phyloP scores from a whole-genome alignment of 2,329 filamentous ascomycete genomes.

The Pseudogymnoascus sp. region DNA sequence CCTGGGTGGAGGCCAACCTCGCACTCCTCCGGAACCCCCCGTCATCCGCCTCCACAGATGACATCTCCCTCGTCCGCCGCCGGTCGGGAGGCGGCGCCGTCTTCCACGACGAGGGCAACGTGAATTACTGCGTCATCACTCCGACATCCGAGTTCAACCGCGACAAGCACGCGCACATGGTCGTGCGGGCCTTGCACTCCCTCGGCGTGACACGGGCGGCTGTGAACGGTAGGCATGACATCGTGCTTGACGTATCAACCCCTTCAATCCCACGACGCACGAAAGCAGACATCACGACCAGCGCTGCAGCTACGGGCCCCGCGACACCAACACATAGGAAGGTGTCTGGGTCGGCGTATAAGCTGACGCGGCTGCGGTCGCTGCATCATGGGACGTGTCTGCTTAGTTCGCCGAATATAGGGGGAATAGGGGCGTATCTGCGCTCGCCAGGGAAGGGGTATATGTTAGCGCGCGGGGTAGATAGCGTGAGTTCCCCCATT shows the following conservation, averaged over 20 bases:
- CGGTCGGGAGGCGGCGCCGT: constrained; percentile 86
- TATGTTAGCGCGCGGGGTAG: constrained; percentile 75
- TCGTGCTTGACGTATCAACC: constrained; percentile 57
- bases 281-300: background rate
- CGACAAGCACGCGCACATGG: constrained; percentile 84
- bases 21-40: constrained; percentile 38
- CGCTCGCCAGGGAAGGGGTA: constrained; percentile 68
- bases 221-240: constrained; percentile 89
- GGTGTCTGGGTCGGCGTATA: constrained; percentile 90
- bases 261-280: background rate
- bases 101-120: constrained; percentile 86
- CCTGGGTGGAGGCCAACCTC: constrained; percentile 86
- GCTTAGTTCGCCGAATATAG: constrained; percentile 65
- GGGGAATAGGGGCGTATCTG: constrained; percentile 59
- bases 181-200: constrained; percentile 66
- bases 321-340: constrained; percentile 50
- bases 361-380: constrained; percentile 70
- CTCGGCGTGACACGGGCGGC: constrained; percentile 51
- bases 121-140: constrained; percentile 90
- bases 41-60: constrained; percentile 20
- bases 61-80: constrained; percentile 62
- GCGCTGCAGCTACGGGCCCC: background rate
- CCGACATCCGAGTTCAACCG: constrained; percentile 69
- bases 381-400: constrained; percentile 92
- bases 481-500: constrained; percentile 80